Conservation (phyloP, 768 basidiomycete genomes). For the Sporobolomyces phaffii region DNA sequence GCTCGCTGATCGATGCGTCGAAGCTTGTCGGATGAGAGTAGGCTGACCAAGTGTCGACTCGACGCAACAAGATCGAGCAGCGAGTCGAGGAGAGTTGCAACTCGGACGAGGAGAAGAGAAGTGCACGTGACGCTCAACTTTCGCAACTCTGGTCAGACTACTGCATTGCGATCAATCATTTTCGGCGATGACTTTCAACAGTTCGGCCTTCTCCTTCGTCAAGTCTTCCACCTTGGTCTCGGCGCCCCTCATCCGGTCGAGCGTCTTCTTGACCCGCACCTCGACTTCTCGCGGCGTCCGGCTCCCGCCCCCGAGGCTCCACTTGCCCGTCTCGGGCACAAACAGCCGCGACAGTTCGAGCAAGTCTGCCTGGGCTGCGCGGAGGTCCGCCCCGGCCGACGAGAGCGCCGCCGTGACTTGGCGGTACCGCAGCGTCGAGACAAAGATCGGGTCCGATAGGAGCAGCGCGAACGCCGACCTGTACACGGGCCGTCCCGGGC, state of each 20-base stretch:
- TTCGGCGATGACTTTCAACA: slow-evolving; percentile 52
- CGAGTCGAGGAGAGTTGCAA: too few species aligned
- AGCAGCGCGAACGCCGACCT: slow-evolving; percentile 76
- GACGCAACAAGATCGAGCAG: too few species aligned
- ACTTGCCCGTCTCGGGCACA: slow-evolving; percentile 48
- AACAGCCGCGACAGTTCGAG: slow-evolving; percentile 63
- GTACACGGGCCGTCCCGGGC: slow-evolving; percentile 85
- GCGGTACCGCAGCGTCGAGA: slow-evolving; percentile 24
- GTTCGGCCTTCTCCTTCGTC: slow-evolving; percentile 63
- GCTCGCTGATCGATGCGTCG: too few species aligned
- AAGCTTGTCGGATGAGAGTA: too few species aligned
- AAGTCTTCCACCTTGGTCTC: slow-evolving; percentile 62
- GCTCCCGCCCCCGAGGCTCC: slow-evolving; percentile 51
- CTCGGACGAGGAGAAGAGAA: too few species aligned
- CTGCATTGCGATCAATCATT: too few species aligned
- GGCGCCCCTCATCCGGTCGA: slow-evolving; percentile 67
- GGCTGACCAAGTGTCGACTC: too few species aligned
- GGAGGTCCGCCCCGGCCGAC: slow-evolving; percentile 51
- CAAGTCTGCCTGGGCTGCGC: slow-evolving; percentile 54
- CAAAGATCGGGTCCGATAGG: slow-evolving; percentile 59
- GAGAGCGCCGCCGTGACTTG: slow-evolving; percentile 15
- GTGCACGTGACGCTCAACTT: too few species aligned
- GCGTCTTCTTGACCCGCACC: slow-evolving; percentile 61
- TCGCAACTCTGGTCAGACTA: too few species aligned
- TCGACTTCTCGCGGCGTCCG: slow-evolving; percentile 51